Evolutionary conservation across 768 basidiomycete genomes (phyloP), one percentile per base, ranked within the genome.

Genomic region (Cystobasidium tubakii): DNA sequence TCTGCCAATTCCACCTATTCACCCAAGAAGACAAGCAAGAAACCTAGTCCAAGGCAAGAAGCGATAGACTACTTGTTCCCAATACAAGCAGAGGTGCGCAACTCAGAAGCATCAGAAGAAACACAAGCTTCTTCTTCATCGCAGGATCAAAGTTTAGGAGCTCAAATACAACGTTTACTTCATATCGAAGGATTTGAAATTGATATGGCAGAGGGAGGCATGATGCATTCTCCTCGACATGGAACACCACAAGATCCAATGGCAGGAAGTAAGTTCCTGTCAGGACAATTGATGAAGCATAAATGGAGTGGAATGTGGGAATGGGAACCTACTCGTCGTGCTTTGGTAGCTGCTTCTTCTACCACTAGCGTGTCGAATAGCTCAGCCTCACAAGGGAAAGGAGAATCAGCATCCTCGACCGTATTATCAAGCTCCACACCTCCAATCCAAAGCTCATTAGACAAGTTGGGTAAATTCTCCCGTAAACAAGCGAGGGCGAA

Each of bases 301-400:
- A 36, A 71, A 44, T 71, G 69, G 69, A 36, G 34, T 36, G 53
- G 36, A 36, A 57, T 60, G 44, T 71, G 69, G 69, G 69, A 71
- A 31, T 71, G 50, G 50, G 69, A 71, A 55, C 53, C 33, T 33
- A 44, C 36, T 21, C 55, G 55, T 44, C 50, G 39, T 27, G 69
- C 69, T 36, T 44, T 71, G 21, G 54, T 29, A 2, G 53, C 50
- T 55, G 57, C 25, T 6, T n/a, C 21, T 7, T 9, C 53, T 55
- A 55, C n/a, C 53, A 55, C 21, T n/a, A 23, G 53, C 27, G 53
- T 9, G n/a, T 23, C n/a, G n/a, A n/a, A n/a, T n/a, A n/a, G n/a
- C n/a, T n/a, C n/a, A n/a, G n/a, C 57, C 29, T 60, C 57, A 17
- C 53, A 60, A 60, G 57, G 2, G 46, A 17, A 50, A 60, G 27